Conservation (phyloP, 768 basidiomycete species). For the Phlebiopsis gigantea region DNA sequence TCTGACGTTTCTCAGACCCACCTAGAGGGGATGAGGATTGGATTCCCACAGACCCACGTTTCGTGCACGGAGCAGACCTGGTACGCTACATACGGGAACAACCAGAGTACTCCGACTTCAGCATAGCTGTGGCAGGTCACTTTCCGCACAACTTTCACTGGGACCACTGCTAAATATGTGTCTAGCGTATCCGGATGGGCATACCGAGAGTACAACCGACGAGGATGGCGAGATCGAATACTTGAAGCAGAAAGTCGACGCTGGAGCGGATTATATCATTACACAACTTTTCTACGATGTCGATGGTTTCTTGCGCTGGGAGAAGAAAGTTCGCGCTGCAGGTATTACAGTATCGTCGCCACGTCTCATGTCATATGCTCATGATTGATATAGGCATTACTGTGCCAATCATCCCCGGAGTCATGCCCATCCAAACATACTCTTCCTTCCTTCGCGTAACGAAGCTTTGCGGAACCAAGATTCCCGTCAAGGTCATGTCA, state of each 20-base stretch:
- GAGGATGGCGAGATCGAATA: constrained; percentile 62
- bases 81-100: constrained; percentile 81
- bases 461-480: constrained; percentile 78
- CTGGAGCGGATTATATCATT: constrained; percentile 92
- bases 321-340: constrained; percentile 58
- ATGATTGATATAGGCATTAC: constrained; percentile 59
- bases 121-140: constrained; percentile 90
- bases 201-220: constrained; percentile 53
- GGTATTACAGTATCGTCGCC: constrained; percentile 41
- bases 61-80: constrained; percentile 84
- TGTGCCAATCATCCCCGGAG: constrained; percentile 88
- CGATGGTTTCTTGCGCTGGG: constrained; percentile 81
- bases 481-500: constrained; percentile 62
- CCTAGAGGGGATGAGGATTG: constrained; percentile 93
- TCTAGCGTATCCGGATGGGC: constrained; percentile 87
- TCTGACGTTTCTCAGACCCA: constrained; percentile 57
- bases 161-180: background rate
- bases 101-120: constrained; percentile 80
- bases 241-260: constrained; percentile 85
- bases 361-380: constrained; percentile 2
- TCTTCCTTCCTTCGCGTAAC: constrained; percentile 88
- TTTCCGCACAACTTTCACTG: background rate
- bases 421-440: constrained; percentile 98
- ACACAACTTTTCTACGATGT: constrained; percentile 98
- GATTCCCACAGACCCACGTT: constrained; percentile 79